Base-by-base conservation (phyloP, 164 flowering plant genomes). In the Aristolochia fimbriata region DNA sequence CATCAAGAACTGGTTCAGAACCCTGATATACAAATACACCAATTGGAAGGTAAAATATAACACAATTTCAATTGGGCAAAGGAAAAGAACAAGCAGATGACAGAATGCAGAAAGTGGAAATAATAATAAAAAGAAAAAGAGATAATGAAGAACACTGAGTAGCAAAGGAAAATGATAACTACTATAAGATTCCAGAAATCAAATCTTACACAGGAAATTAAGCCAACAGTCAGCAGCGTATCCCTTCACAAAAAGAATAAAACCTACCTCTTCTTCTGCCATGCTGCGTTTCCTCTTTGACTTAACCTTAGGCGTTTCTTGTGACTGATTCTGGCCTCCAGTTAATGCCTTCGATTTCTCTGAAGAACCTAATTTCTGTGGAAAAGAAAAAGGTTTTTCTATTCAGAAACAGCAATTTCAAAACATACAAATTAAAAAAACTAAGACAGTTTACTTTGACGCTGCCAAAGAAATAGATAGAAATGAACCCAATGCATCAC, bases 211-310 rank as follows among this genome's bases (percentile, higher is more conserved):
- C 3, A 2, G 5, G 3, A 27, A 2, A 27, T 27, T 27, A 0
- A 15, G 51, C 6, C 51, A 47, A 47, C 19, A 47, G 19, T 2
- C 16, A 47, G 51, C 6, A 47, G 19, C 0, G 51, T 15, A 47
- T 2, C n/a, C 16, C 12, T 47, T 47, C 7, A 17, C 16, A 22
- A 61, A 56, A 43, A 15, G 16, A 15, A 68, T 25, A 20, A 69
- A 48, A 49, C 20, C 10, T 70, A 79, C 88, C 63, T 78, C 74
- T 43, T 75, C 80, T 54, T 70, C 74, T 16, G 52, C 81, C 31
- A 77, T 65, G 49, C 76, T 63, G 23, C 73, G 76, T 64, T 78
- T 84, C 62, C 84, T 76, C 85, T 86, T 83, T 15, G 74, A 56
- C 45, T 57, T 63, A 23, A 71, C 63, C 63, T 59, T 75, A 6